These are phyloP conservation scores for Neurospora sp. DNA, from an alignment of 495 filamentous ascomycete species.

Conservation along the genomic window DNA sequence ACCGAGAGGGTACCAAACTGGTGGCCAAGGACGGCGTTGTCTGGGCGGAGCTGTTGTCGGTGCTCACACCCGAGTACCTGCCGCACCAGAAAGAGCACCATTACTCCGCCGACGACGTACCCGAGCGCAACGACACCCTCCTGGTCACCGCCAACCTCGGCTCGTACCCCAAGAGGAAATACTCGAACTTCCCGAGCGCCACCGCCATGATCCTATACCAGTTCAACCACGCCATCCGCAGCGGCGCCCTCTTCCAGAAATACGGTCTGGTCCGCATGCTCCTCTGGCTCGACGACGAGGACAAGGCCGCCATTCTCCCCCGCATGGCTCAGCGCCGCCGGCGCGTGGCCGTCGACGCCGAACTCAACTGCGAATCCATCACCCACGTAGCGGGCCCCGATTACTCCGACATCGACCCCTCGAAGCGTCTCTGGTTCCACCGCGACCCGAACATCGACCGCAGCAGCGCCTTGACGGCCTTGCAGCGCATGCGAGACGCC, in stretches of 20 bases:
- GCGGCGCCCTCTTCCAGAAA: slow-evolving; percentile 39
- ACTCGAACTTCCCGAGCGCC: slow-evolving; percentile 28
- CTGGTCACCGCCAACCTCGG: slow-evolving; percentile 54
- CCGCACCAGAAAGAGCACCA: slow-evolving; percentile 36
- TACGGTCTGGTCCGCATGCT: slow-evolving; percentile 66
- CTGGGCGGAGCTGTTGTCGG: slow-evolving; percentile 38
- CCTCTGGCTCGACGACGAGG: slow-evolving; percentile 43
- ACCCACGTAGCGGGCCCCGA: slow-evolving; percentile 32
- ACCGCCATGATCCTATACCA: slow-evolving; percentile 35
- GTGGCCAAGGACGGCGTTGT: slow-evolving; percentile 37
- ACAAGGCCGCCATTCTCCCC: slow-evolving; percentile 44
- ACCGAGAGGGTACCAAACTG: slow-evolving; percentile 43
- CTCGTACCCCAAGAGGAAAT: slow-evolving; percentile 28
- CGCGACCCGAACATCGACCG: slow-evolving; percentile 27
- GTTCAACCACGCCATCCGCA: slow-evolving; percentile 34
- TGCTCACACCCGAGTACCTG: slow-evolving; percentile 35
- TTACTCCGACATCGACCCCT: background rate
- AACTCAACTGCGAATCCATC: slow-evolving; percentile 43
- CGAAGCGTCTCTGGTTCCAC: slow-evolving; percentile 4
- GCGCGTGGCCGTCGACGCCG: slow-evolving; percentile 44
- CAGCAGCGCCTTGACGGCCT: slow-evolving; percentile 15
- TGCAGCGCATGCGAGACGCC: slow-evolving; percentile 24
- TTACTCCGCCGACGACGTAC: slow-evolving; percentile 12
- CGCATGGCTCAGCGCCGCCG: slow-evolving; percentile 38
- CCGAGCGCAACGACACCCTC: slow-evolving; percentile 51